Conservation (phyloP, 495 filamentous ascomycete species). For the Penicillium paxilli region DNA sequence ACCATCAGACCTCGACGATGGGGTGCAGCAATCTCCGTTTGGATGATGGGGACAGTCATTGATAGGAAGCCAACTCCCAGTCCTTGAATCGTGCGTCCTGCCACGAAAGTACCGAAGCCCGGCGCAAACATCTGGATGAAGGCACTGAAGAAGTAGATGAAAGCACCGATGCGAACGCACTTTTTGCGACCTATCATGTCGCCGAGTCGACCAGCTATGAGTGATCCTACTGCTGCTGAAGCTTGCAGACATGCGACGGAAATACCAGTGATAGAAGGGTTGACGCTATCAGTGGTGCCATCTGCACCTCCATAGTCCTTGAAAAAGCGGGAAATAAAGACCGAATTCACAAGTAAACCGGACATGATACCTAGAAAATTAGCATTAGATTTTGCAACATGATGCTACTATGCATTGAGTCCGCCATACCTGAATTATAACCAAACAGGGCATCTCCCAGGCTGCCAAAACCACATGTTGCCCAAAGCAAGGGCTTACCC, state of each 20-base stretch:
- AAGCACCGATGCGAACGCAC: constrained; percentile 29
- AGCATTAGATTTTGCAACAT: constrained; percentile 1
- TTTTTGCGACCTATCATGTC: constrained; percentile 34
- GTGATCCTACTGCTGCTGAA: constrained; percentile 28
- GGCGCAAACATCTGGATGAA: constrained; percentile 34
- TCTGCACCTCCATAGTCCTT: constrained; percentile 28
- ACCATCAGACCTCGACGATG: constrained; percentile 30
- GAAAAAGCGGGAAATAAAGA: constrained; percentile 31
- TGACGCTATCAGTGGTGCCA: constrained; percentile 17
- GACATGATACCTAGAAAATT: constrained; percentile 27
- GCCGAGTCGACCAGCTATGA: constrained; percentile 19
- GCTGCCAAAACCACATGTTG: constrained; percentile 31
- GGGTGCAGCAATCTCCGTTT: constrained; percentile 28
- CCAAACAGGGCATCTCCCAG: constrained; percentile 32
- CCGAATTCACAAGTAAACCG: constrained; percentile 29
- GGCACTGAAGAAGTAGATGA: constrained; percentile 34
- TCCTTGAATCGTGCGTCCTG: constrained; percentile 17
- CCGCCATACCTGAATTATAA: constrained; percentile 26
- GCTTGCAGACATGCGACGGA: constrained; percentile 31
- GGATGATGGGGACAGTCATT: constrained; percentile 32
- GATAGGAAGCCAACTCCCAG: constrained; percentile 27
- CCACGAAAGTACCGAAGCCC: constrained; percentile 26
- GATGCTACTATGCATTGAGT: no score
- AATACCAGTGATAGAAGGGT: constrained; percentile 34
- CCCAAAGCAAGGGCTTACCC: constrained; percentile 22